A percentile compares a stretch with the other conserved stretches of the same genome.
These are phyloP conservation scores for Phytopythium oedochilum DNA, from an alignment of 352 stramenopile species.

Conservation along the genomic window DNA sequence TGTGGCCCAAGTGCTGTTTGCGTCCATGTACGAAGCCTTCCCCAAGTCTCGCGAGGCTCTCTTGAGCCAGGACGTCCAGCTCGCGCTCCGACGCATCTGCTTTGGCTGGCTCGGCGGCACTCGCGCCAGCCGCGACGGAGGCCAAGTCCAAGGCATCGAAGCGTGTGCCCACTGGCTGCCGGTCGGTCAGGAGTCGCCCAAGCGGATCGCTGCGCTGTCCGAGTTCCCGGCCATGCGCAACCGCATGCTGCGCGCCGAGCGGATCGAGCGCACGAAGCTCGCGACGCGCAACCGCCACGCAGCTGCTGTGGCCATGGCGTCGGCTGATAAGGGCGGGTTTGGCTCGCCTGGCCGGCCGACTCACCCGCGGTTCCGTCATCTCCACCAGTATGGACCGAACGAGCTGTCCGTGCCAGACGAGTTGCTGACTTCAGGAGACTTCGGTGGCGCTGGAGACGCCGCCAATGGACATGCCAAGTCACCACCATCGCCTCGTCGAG, in stretches of 20 bases:
- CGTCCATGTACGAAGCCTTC: slow-evolving; percentile 66
- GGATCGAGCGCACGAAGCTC: slow-evolving; percentile 53
- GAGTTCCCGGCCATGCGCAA: slow-evolving; percentile 71
- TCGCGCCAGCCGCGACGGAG: slow-evolving; percentile 26
- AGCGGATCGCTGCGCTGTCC: slow-evolving; percentile 46
- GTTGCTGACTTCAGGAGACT: background rate
- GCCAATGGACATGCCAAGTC: background rate
- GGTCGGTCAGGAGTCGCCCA: slow-evolving; percentile 49
- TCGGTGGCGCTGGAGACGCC: background rate
- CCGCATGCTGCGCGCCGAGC: slow-evolving; percentile 55
- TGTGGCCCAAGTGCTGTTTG: slow-evolving; percentile 57
- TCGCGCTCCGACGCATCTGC: slow-evolving; percentile 42
- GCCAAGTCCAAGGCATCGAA: background rate
- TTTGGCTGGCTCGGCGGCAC: slow-evolving; percentile 52
- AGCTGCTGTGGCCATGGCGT: slow-evolving; percentile 11
- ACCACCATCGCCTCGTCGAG: background rate
- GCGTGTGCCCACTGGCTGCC: slow-evolving; percentile 42
- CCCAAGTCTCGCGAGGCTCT: slow-evolving; percentile 54
- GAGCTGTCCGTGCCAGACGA: background rate
- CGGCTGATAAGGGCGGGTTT: background rate
- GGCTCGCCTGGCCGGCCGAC: background rate
- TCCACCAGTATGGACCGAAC: background rate
- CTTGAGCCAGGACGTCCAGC: slow-evolving; percentile 21
- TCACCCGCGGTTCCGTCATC: background rate
- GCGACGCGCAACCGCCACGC: slow-evolving; percentile 44